Evolutionary conservation across 2,329 filamentous ascomycete species (phyloP).

Genomic region (Colletotrichum sp.): DNA sequence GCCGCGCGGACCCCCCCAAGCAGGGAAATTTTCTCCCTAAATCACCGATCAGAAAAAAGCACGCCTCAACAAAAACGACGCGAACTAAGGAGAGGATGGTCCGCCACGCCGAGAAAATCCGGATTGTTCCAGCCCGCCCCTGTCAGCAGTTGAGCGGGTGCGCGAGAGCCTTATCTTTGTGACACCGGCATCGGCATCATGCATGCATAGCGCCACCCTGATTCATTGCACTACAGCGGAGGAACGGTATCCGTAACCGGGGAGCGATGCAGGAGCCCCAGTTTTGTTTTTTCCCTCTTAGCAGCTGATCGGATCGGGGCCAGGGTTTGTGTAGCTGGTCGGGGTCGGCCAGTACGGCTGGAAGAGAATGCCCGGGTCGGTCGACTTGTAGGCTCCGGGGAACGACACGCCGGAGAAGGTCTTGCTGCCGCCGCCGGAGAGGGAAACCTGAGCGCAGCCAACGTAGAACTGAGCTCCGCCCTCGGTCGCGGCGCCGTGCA

Average conservation of each 20-base stretch:
- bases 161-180: background rate
- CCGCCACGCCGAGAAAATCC: background rate
- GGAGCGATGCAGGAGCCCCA: background rate
- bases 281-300: background rate
- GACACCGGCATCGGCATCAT: background rate
- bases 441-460: constrained; percentile 42
- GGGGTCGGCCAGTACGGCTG: constrained; percentile 48
- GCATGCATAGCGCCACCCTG: background rate
- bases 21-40: background rate
- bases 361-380: constrained; percentile 46
- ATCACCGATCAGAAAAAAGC: background rate
- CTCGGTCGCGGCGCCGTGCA: constrained; percentile 44
- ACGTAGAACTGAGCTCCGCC: constrained; percentile 54
- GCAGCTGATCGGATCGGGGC: constrained; percentile 21
- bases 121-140: background rate
- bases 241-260: background rate
- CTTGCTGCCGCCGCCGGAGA: constrained; percentile 46
- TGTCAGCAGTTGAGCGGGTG: background rate
- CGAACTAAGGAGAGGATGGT: constrained; percentile 1
- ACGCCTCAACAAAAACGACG: background rate
- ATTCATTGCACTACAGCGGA: background rate
- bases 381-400: constrained; percentile 44
- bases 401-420: constrained; percentile 40
- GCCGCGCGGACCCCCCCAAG: constrained; percentile 6
- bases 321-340: constrained; percentile 36